Evolutionary conservation across 2,329 filamentous ascomycete species (phyloP).

Genomic region (Beauveria sp.): DNA sequence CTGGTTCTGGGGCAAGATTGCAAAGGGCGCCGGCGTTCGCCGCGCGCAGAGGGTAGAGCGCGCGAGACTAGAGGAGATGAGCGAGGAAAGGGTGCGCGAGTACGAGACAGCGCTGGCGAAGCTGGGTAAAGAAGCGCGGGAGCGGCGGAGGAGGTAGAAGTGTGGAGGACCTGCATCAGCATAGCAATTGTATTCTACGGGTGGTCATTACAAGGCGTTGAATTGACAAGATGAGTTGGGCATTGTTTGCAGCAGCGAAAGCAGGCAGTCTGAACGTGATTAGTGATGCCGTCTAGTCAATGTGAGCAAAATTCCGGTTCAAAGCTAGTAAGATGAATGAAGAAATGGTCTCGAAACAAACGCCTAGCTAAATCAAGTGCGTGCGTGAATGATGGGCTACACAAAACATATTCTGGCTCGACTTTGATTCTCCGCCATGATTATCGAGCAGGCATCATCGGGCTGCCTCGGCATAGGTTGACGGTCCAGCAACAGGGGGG

Average conservation of each 20-base stretch:
- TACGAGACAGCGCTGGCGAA: conserved; percentile 53
- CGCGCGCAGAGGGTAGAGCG: conserved; percentile 40
- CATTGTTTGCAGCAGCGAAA: not conserved
- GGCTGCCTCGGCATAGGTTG: conserved; percentile 3
- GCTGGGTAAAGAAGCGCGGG: conserved; percentile 52
- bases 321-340: not conserved
- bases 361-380: conserved; percentile 1
- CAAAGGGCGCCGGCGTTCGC: conserved; percentile 44
- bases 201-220: not conserved
- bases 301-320: not conserved
- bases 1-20: conserved; percentile 89
- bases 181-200: not conserved
- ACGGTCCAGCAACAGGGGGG: not conserved
- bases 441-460: not conserved
- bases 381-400: not conserved
- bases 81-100: conserved; percentile 35
- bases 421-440: not conserved
- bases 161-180: not conserved
- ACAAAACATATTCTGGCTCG: no score
- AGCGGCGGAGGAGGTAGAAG: conserved; percentile 19
- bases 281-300: not conserved
- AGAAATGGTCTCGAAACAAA: not conserved
- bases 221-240: not conserved
- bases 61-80: conserved; percentile 39
- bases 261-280: not conserved